A percentile compares a stretch with the other conserved stretches of the same genome.
Conservation (phyloP, 176 grass and related monocot species). For the Elaeis guineensis region DNA sequence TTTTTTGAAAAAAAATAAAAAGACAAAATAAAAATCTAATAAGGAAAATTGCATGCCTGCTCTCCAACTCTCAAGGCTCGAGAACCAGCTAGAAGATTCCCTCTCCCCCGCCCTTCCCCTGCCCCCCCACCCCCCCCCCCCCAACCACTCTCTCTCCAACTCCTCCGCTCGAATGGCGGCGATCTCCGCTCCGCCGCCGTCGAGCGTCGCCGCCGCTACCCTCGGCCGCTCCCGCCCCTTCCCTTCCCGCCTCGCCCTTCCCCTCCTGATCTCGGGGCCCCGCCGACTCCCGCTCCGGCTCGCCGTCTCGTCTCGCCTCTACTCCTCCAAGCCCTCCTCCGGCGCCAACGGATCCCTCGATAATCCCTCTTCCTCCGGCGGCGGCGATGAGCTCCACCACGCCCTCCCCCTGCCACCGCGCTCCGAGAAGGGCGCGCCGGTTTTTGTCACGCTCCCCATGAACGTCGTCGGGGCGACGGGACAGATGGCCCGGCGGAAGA, state of each 20-base stretch:
- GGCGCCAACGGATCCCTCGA: constrained; percentile 11
- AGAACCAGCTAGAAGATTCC: no score
- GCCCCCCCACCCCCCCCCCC: constrained; percentile 13
- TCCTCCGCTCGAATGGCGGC: constrained; percentile 34
- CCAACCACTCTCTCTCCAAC: no score
- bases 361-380: constrained; percentile 5
- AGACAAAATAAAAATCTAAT: no score
- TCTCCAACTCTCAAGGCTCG: no score
- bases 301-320: constrained; percentile 17
- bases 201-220: constrained; percentile 1
- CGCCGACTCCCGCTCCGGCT: constrained; percentile 9
- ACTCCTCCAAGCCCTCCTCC: constrained; percentile 17
- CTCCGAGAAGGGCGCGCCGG: constrained; percentile 18
- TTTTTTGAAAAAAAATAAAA: no score
- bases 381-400: constrained; percentile 51
- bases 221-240: constrained; percentile 1
- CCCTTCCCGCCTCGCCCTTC: constrained; percentile 1
- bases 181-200: constrained; percentile 29
- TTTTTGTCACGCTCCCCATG: constrained; percentile 57
- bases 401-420: constrained; percentile 25
- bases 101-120: constrained; percentile 36
- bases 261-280: not conserved
- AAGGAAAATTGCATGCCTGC: no score
- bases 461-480: constrained; percentile 47
- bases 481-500: constrained; percentile 34